Evolutionary conservation across 495 filamentous ascomycete species (phyloP), one percentile per base, ranked within the genome.

Genomic region (Aspergillus sclerotiicarbonarius): DNA sequence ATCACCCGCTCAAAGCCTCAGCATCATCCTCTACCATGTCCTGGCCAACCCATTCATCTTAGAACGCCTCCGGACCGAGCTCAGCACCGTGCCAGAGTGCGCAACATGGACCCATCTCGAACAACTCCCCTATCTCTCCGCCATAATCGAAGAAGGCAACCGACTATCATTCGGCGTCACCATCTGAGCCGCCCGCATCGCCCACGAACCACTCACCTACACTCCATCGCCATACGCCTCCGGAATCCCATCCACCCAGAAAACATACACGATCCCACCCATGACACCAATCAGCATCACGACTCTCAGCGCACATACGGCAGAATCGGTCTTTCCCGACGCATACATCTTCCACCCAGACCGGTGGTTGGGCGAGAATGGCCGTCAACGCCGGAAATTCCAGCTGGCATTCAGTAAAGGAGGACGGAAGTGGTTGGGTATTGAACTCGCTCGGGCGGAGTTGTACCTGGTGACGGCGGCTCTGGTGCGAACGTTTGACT

Each of bases 71-170:
- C 70, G 67, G 18, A 45, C 62, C 8, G 76, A 79, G 55, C 59
- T 81, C 13, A 43, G 47, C 6, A 52, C 60, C 9, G 51, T 65
- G n/a, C 61, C 70, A 6, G 63, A 58, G 31, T 44, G 57, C 9
- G 41, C 53, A 9, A 32, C 57, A 0, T 72, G 67, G 73, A 56
- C 57, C 7, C 54, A 69, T 19, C 71, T 79, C 0, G 77, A 79
- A 53, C 61, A 77, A 54, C 73, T 79, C 0, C 77, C 81, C 1
- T 83, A 81, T 57, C 60, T 80, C n/a, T 68, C 64, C 39, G 79
- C 69, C 0, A 65, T 76, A 8, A 64, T 80, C 10, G 64, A 75
- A 47, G 78, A 81, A 58, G 70, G 68, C 1, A 59, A 77, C 19
- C 69, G 79, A 12, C 66, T 80, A 15, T 72, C 71, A 0, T 76